Evolutionary conservation across 305 asterid genomes (phyloP).

Genomic region (Fraxinus paxiana): DNA sequence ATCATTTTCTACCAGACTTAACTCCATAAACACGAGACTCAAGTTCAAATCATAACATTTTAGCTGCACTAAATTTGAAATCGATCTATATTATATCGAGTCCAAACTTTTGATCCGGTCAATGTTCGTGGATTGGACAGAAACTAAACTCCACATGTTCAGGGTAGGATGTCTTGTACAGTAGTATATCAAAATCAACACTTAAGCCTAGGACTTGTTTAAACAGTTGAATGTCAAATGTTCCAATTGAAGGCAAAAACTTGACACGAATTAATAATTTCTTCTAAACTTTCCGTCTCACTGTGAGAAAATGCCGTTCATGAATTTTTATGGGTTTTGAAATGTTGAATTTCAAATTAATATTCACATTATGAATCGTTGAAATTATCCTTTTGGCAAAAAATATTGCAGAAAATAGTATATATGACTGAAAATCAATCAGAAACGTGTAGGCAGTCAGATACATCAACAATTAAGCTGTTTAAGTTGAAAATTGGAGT

Average conservation of each 20-base stretch:
- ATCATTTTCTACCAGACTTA: neutral
- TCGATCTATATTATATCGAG: neutral
- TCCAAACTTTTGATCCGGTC: neutral
- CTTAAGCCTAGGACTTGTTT: neutral
- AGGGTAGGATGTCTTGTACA: neutral
- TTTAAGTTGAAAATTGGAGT: neutral
- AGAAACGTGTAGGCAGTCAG: neutral
- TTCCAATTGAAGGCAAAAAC: neutral
- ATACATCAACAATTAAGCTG: neutral
- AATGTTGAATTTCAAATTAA: neutral
- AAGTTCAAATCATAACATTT: neutral
- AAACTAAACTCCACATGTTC: neutral
- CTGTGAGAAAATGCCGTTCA: neutral
- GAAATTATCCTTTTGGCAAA: neutral
- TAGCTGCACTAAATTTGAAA: neutral
- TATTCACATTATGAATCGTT: neutral
- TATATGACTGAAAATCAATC: neutral
- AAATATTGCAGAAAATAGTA: neutral
- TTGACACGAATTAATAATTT: neutral
- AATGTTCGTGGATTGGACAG: neutral
- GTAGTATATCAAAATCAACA: neutral
- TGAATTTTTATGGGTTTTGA: neutral
- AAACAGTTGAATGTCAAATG: neutral
- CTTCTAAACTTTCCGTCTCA: neutral
- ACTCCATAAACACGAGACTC: neutral